Base-by-base conservation (phyloP, 23 red algal genomes). In the Gracilariopsis chorda region DNA sequence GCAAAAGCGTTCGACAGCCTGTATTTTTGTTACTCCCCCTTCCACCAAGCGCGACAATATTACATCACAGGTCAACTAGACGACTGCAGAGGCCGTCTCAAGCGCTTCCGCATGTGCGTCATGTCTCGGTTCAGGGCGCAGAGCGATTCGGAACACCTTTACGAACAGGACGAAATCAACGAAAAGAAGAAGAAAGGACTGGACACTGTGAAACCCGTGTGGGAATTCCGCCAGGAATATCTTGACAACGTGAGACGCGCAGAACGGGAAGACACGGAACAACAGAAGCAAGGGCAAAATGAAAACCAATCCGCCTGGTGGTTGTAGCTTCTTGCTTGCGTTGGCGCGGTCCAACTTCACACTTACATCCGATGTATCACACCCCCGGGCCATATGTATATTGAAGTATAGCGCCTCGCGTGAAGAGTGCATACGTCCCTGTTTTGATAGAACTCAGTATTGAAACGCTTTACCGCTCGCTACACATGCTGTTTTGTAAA, bases 1-100 rank as follows among this genome's bases (percentile, higher is more conserved):
- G 69, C 87, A 42, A 78, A 91, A 51, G 87, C 87, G 23, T 91
- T 91, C 60, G 87, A 91, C 87, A 81, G 73, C 33, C 30, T 91
- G 4, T 91, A 91, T 43, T 91, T 43, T 71, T 91, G 87, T 73
- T 91, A 91, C 41, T 91, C 87, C 5, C 87, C 87, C n/a, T 78
- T 91, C 41, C 75, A 91, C 45, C 87, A 91, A 80, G 87, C 55
- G 4, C 72, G 75, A 39, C 40, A 80, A 21, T 80, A 79, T 33
- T 91, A 91, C 59, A 79, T 70, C 19, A 59, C 37, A 20, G 87
- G 87, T 33, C 51, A 80, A 63, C 56, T 91, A 21, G 87, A 91
- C 61, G 87, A 91, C 39, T 91, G 87, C 73, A 70, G 87, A 40
- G 87, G 87, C 51, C 72, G 87, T 12, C 36, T 91, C 2, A 78